Conservation (phyloP, 129 eudicot species). For the Arctium minus region DNA sequence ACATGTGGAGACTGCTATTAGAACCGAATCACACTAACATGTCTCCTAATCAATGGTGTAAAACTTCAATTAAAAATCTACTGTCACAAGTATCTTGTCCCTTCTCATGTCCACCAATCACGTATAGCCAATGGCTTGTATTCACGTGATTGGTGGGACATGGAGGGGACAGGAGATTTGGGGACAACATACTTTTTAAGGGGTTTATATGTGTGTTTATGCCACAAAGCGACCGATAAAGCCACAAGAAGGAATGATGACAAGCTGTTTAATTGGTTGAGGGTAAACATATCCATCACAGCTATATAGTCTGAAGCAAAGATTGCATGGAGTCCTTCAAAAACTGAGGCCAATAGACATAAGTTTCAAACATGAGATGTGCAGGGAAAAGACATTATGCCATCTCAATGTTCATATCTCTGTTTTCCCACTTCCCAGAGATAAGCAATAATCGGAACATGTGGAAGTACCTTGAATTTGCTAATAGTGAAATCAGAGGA, state of each 20-base stretch:
- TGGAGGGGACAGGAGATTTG: not conserved
- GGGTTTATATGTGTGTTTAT: not conserved
- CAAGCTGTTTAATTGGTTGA: not conserved
- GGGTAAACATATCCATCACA: not conserved
- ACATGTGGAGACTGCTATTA: not conserved
- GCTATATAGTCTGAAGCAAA: slow-evolving; percentile 3
- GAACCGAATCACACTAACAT: not conserved
- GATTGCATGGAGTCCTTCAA: not conserved
- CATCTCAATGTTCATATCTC: not conserved
- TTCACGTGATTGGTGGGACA: not conserved
- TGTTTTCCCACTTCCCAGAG: not conserved
- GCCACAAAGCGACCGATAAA: not conserved
- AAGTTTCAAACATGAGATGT: not conserved
- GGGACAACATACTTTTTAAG: not conserved
- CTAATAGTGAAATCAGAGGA: not conserved
- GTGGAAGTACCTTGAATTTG: not conserved
- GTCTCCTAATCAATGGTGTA: not conserved
- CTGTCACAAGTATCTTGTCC: not conserved
- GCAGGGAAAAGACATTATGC: not conserved
- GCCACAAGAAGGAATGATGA: not conserved
- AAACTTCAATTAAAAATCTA: not conserved
- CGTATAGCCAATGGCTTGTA: not conserved
- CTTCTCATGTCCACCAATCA: not conserved
- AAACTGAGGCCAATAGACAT: not conserved
- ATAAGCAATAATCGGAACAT: not conserved